Conservation (phyloP, 257 asterid genomes). For the Nyctanthes arbortristis region DNA sequence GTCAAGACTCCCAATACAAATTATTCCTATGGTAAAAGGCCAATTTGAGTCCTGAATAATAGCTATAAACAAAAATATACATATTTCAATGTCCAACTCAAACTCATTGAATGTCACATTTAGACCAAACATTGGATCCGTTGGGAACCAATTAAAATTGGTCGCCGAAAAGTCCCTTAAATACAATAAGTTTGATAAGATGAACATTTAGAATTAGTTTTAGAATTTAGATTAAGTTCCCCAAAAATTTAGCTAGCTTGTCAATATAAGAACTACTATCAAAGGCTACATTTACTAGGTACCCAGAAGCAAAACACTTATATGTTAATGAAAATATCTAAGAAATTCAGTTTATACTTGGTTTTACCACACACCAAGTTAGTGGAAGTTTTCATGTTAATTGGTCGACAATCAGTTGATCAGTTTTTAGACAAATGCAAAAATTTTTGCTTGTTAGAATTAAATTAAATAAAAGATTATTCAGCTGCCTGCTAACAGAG, state of each 20-base stretch:
- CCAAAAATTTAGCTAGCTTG: not conserved
- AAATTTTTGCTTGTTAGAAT: too few relatives aligned
- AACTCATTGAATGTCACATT: not conserved
- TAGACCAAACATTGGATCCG: too few relatives aligned
- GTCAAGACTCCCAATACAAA: constrained; percentile 4
- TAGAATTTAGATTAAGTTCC: not conserved
- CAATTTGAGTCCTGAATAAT: constrained; percentile 1
- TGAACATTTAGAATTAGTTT: not conserved
- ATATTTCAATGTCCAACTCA: not conserved
- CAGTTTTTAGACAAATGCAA: too few relatives aligned
- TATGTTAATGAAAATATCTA: not conserved
- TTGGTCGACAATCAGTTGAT: not conserved
- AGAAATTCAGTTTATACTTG: not conserved
- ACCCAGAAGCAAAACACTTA: not conserved
- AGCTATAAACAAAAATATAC: not conserved
- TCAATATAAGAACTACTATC: not conserved
- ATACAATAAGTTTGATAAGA: not conserved
- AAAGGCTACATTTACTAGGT: not conserved
- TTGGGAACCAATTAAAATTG: too few relatives aligned
- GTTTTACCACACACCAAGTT: not conserved
- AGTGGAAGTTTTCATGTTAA: not conserved
- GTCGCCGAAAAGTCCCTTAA: too few relatives aligned
- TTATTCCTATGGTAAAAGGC: constrained; percentile 6
- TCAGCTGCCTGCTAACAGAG: not conserved
- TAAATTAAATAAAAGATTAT: too few relatives aligned